A percentile compares a stretch with the other conserved stretches of the same genome.
These are phyloP conservation scores for Fusarium pseudograminearum DNA, from an alignment of 2,329 filamentous ascomycete genomes.

Conservation along the genomic window DNA sequence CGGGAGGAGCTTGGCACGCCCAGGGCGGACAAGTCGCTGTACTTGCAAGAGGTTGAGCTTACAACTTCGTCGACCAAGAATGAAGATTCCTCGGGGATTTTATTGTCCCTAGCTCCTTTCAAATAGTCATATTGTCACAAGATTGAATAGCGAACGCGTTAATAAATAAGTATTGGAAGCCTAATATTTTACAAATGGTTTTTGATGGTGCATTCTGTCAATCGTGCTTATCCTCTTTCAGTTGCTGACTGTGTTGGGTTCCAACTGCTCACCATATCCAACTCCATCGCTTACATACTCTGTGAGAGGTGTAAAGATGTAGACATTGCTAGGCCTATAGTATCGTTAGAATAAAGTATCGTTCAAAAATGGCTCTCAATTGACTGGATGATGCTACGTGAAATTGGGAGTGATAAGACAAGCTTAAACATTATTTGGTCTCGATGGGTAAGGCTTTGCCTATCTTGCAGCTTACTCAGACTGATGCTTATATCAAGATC, in stretches of 20 bases:
- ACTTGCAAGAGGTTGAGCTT: background rate
- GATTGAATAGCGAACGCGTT: background rate
- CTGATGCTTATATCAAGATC: background rate
- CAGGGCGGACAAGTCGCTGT: background rate
- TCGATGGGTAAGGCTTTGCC: background rate
- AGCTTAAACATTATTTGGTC: background rate
- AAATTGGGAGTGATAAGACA: background rate
- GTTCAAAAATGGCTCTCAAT: rapidly evolving
- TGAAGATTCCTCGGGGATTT: rapidly evolving
- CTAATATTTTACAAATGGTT: too few relatives aligned
- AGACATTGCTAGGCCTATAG: rapidly evolving
- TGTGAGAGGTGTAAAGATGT: rapidly evolving
- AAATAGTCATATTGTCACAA: background rate
- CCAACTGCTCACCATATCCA: background rate
- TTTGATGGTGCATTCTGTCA: too few relatives aligned
- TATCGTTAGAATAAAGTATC: background rate
- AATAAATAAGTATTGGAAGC: background rate
- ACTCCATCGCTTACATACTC: background rate
- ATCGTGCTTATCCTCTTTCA: background rate
- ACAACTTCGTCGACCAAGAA: rapidly evolving
- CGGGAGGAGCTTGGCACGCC: background rate
- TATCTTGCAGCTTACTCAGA: background rate
- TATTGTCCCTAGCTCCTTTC: rapidly evolving
- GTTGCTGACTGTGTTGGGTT: background rate
- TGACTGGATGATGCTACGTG: rapidly evolving